Base-by-base conservation (phyloP, 2,329 filamentous ascomycete genomes). In the Phyllosticta citrichinensis region DNA sequence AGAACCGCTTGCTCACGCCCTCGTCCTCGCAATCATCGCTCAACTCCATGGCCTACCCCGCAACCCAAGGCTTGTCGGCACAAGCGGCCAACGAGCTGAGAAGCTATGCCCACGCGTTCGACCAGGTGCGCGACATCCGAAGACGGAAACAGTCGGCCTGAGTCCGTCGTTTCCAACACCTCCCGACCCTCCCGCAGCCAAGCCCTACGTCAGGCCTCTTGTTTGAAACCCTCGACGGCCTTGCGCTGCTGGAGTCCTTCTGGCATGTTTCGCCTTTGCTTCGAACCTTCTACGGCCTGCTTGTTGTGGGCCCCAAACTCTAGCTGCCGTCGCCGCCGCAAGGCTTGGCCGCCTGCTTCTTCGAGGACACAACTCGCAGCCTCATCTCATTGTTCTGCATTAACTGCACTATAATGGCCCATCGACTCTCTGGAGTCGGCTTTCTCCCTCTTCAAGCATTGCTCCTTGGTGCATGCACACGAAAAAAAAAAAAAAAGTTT, bases 61-160 rank as follows among this genome's bases (percentile, higher is more conserved):
- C 25, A 83, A 65, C 62, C 53, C 73, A 74, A 22, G 79, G 80
- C 67, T 79, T 96, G 65, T 91, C 91, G 3, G 86, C 89, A 65
- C 87, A 88, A 74, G 87, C 89, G 27, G 85, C 85, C 68, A 86
- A 84, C 73, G 91, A 96, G 73, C 83, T 97, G 40, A 85, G 87
- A 70, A 87, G 88, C 66, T 97, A 97, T 74, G 89, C 89, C 66
- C 89, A 87, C 70, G 91, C 88, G 2, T 96, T 97, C 72, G 92
- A 97, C 74, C 88, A 91, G 66, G 86, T 88, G 62, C 83, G 89
- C 75, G 85, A 77, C 81, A 68, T 73, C 60, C 77, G 76, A 70
- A 74, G 77, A 66, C 69, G 75, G 67, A 61, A 61, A 52, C 53
- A 56, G 58, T 61, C 58, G 25, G 27, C 58, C 25, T 61, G 22